phyloP scores from a whole-genome alignment of 2,329 filamentous ascomycete species.

The Talaromyces albobiverticillius region DNA sequence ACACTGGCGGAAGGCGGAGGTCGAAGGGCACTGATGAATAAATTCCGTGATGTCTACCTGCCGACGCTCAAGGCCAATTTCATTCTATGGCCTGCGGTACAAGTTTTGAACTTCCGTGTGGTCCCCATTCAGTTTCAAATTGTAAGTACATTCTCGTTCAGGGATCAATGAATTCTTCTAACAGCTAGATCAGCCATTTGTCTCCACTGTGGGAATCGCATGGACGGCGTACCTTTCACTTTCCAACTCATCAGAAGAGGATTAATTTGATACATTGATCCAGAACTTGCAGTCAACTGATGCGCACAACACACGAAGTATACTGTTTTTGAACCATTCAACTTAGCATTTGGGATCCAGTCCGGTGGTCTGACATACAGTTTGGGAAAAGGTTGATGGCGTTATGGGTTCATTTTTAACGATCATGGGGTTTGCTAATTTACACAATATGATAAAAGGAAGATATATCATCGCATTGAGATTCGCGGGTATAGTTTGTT shows the following conservation, averaged over 20 bases:
- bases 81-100: slow-evolving; percentile 89
- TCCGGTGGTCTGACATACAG: not conserved
- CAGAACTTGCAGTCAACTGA: not conserved
- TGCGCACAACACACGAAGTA: not conserved
- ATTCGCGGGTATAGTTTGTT: not conserved
- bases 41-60: slow-evolving; percentile 90
- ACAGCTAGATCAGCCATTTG: slow-evolving; percentile 68
- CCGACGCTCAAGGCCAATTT: slow-evolving; percentile 95
- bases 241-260: slow-evolving; percentile 79
- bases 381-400: not conserved
- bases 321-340: not conserved
- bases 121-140: slow-evolving; percentile 96
- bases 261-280: slow-evolving; percentile 25
- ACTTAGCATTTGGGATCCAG: not conserved
- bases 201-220: slow-evolving; percentile 90
- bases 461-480: not conserved
- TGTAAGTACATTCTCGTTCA: slow-evolving; percentile 55
- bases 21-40: slow-evolving; percentile 71
- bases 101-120: slow-evolving; percentile 92
- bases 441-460: not conserved
- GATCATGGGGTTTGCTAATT: not conserved
- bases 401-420: slow-evolving; percentile 1
- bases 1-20: slow-evolving; percentile 92
- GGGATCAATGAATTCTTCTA: not conserved
- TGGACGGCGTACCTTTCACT: slow-evolving; percentile 97